Conservation (phyloP, 345 rosid species). For the Punica granatum region DNA sequence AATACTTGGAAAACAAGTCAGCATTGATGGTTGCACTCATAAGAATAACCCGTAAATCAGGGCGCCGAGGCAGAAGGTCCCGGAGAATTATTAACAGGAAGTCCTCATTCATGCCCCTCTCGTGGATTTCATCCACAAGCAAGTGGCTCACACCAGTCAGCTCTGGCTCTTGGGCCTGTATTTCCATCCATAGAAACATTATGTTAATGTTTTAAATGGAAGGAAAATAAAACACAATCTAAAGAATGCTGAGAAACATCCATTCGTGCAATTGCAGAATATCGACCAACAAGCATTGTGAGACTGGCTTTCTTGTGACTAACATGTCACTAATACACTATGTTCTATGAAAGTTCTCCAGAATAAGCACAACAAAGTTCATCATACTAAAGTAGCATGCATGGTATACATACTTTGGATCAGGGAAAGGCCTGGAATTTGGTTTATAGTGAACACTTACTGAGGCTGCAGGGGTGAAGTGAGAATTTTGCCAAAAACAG, state of each 20-base stretch:
- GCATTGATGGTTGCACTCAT: conserved; percentile 99
- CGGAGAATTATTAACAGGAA: conserved; percentile 77
- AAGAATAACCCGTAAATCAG: conserved; percentile 71
- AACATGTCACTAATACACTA: neutral
- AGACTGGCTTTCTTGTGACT: neutral
- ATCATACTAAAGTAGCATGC: neutral
- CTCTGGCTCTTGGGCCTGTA: conserved; percentile 80
- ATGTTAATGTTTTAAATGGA: neutral
- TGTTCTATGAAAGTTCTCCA: neutral
- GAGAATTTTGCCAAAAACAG: neutral
- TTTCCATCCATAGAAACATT: conserved; percentile 14
- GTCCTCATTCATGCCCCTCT: conserved; percentile 98
- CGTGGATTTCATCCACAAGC: conserved; percentile 96
- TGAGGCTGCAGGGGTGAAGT: neutral
- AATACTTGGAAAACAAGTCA: conserved; percentile 79
- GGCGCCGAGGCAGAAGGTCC: conserved; percentile 90
- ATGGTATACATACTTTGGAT: neutral
- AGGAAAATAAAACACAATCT: neutral
- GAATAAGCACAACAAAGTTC: neutral
- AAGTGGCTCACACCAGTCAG: conserved; percentile 79
- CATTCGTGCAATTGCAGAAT: neutral
- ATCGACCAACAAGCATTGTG: neutral
- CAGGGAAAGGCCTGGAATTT: neutral
- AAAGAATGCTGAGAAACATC: neutral
- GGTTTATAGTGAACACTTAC: neutral